Percentiles rank a stretch among this genome's conserved stretches.
phyloP scores from a whole-genome alignment of 805 yeast species.

The Lachancea mirantina region DNA sequence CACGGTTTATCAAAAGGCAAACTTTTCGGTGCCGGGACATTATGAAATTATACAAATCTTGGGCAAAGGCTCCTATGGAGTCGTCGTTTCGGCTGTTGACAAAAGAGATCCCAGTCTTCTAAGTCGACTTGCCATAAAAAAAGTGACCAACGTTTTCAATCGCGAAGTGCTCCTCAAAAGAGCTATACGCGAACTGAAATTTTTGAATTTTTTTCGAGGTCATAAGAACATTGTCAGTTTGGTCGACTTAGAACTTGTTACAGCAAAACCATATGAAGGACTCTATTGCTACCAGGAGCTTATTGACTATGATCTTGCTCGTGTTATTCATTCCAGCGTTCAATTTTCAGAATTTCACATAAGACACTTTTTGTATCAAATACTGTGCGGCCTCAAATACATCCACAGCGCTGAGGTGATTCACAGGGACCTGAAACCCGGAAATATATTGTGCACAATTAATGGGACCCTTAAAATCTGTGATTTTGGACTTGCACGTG shows the following conservation, averaged over 20 bases:
- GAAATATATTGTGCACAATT: slow-evolving; percentile 69
- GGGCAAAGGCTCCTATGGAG: slow-evolving; percentile 85
- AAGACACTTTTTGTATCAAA: slow-evolving; percentile 68
- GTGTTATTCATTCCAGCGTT: slow-evolving; percentile 69
- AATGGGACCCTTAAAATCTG: slow-evolving; percentile 78
- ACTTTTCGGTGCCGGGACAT: slow-evolving; percentile 55
- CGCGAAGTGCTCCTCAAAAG: slow-evolving; percentile 63
- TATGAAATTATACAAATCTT: slow-evolving; percentile 52
- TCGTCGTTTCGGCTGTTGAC: slow-evolving; percentile 64
- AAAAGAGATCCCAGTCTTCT: slow-evolving; percentile 21
- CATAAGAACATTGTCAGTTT: slow-evolving; percentile 75
- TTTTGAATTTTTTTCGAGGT: slow-evolving; percentile 78
- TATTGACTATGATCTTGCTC: slow-evolving; percentile 72
- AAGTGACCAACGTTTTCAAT: slow-evolving; percentile 62
- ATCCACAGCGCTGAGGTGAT: slow-evolving; percentile 89
- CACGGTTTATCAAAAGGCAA: slow-evolving; percentile 42
- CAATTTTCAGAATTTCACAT: slow-evolving; percentile 82
- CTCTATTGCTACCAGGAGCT: slow-evolving; percentile 84
- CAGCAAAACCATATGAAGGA: slow-evolving; percentile 67
- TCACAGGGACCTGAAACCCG: slow-evolving; percentile 90
- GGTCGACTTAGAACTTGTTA: slow-evolving; percentile 66
- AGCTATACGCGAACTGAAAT: slow-evolving; percentile 74
- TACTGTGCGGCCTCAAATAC: slow-evolving; percentile 78
- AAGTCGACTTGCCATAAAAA: slow-evolving; percentile 64
- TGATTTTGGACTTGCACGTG: slow-evolving; percentile 91